phyloP scores from a whole-genome alignment of 108 stramenopile genomes.

The Epithemia pelagica region DNA sequence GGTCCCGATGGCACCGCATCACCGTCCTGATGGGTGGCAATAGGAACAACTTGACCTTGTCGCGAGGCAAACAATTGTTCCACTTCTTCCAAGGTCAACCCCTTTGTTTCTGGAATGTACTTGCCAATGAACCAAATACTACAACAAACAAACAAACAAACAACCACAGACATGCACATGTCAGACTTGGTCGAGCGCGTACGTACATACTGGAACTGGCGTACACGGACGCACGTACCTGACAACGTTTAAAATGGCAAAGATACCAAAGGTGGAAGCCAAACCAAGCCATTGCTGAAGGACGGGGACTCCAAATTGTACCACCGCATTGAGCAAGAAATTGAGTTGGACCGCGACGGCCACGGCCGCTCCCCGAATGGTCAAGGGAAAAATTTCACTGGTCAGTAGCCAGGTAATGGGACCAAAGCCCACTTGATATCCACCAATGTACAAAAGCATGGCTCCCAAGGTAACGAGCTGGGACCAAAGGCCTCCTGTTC shows the following conservation, averaged over 20 bases:
- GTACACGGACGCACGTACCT: constrained; percentile 5
- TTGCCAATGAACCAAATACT: constrained; percentile 22
- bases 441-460: constrained; percentile 37
- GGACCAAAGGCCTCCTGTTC: neutral
- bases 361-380: constrained; percentile 38
- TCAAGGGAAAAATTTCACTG: constrained; percentile 40
- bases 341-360: constrained; percentile 33
- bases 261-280: constrained; percentile 26
- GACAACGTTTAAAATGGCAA: constrained; percentile 20
- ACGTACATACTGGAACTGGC: too few relatives aligned
- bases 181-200: too few relatives aligned
- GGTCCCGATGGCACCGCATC: too few relatives aligned
- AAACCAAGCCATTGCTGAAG: constrained; percentile 21
- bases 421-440: constrained; percentile 41
- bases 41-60: too few relatives aligned
- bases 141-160: neutral
- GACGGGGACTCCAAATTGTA: constrained; percentile 30
- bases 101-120: constrained; percentile 42
- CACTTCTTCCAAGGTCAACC: constrained; percentile 39
- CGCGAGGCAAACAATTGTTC: constrained; percentile 27
- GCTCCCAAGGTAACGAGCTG: constrained; percentile 1
- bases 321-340: constrained; percentile 26
- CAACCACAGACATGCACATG: too few relatives aligned
- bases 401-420: constrained; percentile 49
- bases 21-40: too few relatives aligned